phyloP scores from a whole-genome alignment of 2,329 filamentous ascomycete species.

The Colletotrichum godetiae region DNA sequence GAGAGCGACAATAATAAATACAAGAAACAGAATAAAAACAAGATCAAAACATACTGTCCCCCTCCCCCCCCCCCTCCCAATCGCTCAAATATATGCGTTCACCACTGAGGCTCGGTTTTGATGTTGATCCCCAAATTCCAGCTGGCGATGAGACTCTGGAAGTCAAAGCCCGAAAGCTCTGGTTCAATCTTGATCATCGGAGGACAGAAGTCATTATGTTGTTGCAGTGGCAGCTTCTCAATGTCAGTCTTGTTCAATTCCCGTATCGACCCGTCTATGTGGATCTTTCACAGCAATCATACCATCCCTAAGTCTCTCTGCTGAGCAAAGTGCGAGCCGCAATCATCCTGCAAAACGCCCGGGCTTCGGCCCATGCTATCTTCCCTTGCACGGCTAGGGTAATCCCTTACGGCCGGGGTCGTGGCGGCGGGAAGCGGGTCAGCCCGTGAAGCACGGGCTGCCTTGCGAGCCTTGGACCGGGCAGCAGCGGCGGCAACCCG shows the following conservation, averaged over 20 bases:
- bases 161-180: neutral
- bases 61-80: no score
- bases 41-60: neutral
- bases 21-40: neutral
- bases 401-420: neutral
- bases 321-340: neutral
- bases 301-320: neutral
- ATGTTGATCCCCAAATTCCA: neutral
- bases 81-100: neutral
- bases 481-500: conserved; percentile 20
- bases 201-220: neutral
- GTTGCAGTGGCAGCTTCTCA: neutral
- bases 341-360: neutral
- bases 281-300: neutral
- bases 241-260: neutral
- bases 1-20: neutral
- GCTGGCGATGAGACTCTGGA: neutral
- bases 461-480: neutral
- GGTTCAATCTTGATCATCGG: neutral
- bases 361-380: neutral
- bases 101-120: neutral
- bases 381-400: neutral
- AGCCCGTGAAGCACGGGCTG: conserved; percentile 8
- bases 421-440: conserved; percentile 1
- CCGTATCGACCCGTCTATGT: neutral